Evolutionary conservation across 352 stramenopile species (phyloP), one percentile per base, ranked within the genome.

Genomic region (Phytophthora pluvialis): DNA sequence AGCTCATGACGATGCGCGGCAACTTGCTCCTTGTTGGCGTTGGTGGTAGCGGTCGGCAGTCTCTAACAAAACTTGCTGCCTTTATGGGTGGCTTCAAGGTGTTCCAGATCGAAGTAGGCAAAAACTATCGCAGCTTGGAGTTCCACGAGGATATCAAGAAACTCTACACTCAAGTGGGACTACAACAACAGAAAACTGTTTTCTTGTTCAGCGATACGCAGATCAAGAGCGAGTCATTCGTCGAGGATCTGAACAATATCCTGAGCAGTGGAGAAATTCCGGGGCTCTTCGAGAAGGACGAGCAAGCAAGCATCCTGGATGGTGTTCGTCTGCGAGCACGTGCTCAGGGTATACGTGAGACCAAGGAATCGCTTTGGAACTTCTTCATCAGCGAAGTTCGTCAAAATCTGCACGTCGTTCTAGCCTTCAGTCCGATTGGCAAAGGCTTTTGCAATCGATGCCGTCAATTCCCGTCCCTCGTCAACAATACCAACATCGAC

Each of bases 181-280:
- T 96, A 7, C 74, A 93, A 26, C 87, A 93, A 47, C 91, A 95
- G 42, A 83, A 85, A 33, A 97, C 90, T 0, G 87, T 95, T 0
- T 98, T 98, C 57, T 66, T 98, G 9, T 98, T 98, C 52, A 98
- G 90, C 46, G 94, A 98, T 52, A 98, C 86, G 5, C 91, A 98
- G 62, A 97, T 98, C 67, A 98, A 98, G 67, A 94, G 90, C 39
- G 92, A 98, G 56, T 89, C 75, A 21, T 98, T 98, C 54, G 73
- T 98, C 7, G 91, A 98, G 57, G 94, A 98, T 53, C 67, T 98
- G 1, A 98, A 97, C 74, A 98, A 98, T 50, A 93, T 98, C 5
- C 67, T 98, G 3, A 97, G 87, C 43, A 96, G 81, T 26, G 94
- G 94, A 8, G 90, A 97, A 67, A 92, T 98, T 26, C 94, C 94